Evolutionary conservation across 129 eudicot species (phyloP).

Genomic region (Kitagawia praeruptora): DNA sequence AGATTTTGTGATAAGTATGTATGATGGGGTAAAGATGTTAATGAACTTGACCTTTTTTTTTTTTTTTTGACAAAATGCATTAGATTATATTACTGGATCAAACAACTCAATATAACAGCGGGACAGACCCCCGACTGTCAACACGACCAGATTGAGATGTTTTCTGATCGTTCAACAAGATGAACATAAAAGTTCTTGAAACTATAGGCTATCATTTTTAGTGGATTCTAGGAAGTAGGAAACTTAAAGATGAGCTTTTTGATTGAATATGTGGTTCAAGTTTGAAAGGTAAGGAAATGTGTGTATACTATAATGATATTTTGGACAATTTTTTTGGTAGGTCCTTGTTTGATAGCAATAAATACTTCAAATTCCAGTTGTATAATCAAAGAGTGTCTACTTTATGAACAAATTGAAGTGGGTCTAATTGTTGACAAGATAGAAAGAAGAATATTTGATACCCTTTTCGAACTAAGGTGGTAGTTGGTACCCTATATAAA

Average conservation of each 20-base stretch:
- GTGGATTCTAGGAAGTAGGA: neutral
- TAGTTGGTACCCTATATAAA: neutral
- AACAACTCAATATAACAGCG: too few relatives aligned
- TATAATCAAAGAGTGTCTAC: neutral
- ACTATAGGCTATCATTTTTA: neutral
- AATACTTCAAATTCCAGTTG: neutral
- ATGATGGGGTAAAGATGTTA: neutral
- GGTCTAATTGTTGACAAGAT: neutral
- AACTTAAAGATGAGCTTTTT: neutral
- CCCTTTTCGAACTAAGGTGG: neutral
- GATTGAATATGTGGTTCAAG: constrained; percentile 1
- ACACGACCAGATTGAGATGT: too few relatives aligned
- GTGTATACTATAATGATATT: neutral
- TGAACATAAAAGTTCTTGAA: too few relatives aligned
- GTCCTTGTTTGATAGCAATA: neutral
- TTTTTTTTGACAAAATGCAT: too few relatives aligned
- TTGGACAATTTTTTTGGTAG: neutral
- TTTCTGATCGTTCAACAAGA: too few relatives aligned
- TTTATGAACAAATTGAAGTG: constrained; percentile 7
- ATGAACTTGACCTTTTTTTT: neutral
- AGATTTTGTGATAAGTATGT: neutral
- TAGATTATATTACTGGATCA: too few relatives aligned
- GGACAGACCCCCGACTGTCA: too few relatives aligned
- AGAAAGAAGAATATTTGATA: neutral
- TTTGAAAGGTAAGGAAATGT: neutral